Conservation (phyloP, 345 rosid species). For the Raphanus raphanistrum region DNA sequence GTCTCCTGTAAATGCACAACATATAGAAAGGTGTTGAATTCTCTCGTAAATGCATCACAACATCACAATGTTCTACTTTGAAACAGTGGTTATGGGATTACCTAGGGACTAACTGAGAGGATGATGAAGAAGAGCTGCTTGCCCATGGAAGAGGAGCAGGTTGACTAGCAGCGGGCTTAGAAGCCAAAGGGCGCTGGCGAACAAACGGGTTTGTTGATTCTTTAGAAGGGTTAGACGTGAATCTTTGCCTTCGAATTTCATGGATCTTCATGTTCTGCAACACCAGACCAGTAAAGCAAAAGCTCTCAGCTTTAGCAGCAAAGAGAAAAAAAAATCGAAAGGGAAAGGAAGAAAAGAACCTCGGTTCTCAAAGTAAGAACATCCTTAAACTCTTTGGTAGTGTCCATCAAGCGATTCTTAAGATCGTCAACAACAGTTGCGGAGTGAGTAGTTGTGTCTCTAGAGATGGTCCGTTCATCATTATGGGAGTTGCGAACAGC, state of each 20-base stretch:
- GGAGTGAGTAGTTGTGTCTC: conserved; percentile 68
- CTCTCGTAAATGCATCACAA: neutral
- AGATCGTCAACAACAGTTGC: conserved; percentile 77
- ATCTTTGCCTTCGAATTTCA: conserved; percentile 75
- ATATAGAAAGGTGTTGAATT: neutral
- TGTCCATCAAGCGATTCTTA: conserved; percentile 74
- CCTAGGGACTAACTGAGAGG: conserved; percentile 45
- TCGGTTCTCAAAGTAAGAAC: conserved; percentile 85
- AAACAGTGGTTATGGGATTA: conserved; percentile 18
- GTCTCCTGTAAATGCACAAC: conserved; percentile 47
- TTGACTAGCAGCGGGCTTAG: conserved; percentile 50
- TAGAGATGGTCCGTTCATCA: conserved; percentile 54
- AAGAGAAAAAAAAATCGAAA: neutral
- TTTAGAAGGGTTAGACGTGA: conserved; percentile 68
- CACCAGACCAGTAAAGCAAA: conserved; percentile 17
- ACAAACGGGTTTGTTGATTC: conserved; percentile 71
- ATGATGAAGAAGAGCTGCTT: conserved; percentile 53
- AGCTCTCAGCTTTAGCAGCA: conserved; percentile 12
- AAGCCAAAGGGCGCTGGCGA: conserved; percentile 77
- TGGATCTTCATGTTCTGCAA: conserved; percentile 76
- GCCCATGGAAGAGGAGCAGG: conserved; percentile 73
- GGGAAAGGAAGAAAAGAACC: conserved; percentile 44
- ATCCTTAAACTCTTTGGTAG: conserved; percentile 85
- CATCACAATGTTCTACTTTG: neutral
- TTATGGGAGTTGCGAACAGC: conserved; percentile 62